Evolutionary conservation across 2,329 filamentous ascomycete genomes (phyloP).

Genomic region (Canariomyces notabilis): DNA sequence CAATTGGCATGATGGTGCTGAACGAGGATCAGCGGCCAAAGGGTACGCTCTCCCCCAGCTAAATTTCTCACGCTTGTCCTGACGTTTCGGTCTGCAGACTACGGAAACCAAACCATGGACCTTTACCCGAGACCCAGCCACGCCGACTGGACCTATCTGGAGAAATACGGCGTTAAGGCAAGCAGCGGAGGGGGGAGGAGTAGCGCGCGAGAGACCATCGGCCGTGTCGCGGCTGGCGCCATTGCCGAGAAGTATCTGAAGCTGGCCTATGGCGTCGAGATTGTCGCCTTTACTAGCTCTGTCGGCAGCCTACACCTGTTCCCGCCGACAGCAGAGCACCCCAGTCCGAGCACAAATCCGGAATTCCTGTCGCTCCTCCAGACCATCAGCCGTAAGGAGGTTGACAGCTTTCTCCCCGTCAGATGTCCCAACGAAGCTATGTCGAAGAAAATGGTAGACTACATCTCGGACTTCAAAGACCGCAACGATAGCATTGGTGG

Average conservation of each 20-base stretch:
- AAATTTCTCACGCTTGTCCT: background rate
- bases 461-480: conserved; percentile 74
- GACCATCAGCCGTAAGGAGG: conserved; percentile 65
- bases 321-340: conserved; percentile 62
- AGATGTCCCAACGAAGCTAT: conserved; percentile 71
- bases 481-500: conserved; percentile 85
- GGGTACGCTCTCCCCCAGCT: conserved; percentile 14
- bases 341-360: conserved; percentile 68
- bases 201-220: conserved; percentile 92
- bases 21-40: conserved; percentile 92
- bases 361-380: conserved; percentile 71
- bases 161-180: conserved; percentile 95
- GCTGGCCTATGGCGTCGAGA: conserved; percentile 78
- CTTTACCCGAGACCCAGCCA: conserved; percentile 85
- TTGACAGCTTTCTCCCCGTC: conserved; percentile 81
- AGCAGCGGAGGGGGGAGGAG: conserved; percentile 84
- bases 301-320: conserved; percentile 78
- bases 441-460: conserved; percentile 67
- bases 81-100: conserved; percentile 50
- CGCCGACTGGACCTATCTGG: conserved; percentile 93
- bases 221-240: conserved; percentile 82
- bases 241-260: conserved; percentile 90
- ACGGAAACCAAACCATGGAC: conserved; percentile 85
- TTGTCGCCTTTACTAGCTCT: conserved; percentile 83
- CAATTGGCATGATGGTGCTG: conserved; percentile 78